Percentiles rank a stretch among this genome's conserved stretches.
phyloP scores from a whole-genome alignment of 805 yeast genomes.

The Pichia cabralensis region DNA sequence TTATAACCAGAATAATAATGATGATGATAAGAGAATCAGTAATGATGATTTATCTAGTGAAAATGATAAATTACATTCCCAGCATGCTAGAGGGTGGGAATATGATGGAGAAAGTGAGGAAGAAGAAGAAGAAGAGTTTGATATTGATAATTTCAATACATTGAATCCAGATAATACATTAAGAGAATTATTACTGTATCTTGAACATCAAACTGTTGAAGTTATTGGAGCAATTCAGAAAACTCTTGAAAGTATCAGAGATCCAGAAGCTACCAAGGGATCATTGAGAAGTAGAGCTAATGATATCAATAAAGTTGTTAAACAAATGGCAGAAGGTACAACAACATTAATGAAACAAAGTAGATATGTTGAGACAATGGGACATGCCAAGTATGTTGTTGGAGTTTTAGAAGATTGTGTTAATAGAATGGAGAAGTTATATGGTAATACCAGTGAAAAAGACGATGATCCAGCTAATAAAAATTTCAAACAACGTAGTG shows the following conservation, averaged over 20 bases:
- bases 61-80: no score
- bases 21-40: slow-evolving; percentile 6
- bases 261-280: slow-evolving; percentile 67
- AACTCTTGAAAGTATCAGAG: slow-evolving; percentile 64
- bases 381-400: slow-evolving; percentile 88
- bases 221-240: slow-evolving; percentile 86
- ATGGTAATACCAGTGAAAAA: slow-evolving; percentile 31
- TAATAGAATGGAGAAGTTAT: slow-evolving; percentile 68
- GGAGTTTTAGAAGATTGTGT: slow-evolving; percentile 78
- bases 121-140: slow-evolving; percentile 32
- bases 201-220: slow-evolving; percentile 89
- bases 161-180: slow-evolving; percentile 84
- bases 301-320: slow-evolving; percentile 70
- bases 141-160: slow-evolving; percentile 67
- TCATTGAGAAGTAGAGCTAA: slow-evolving; percentile 60
- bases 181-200: slow-evolving; percentile 69
- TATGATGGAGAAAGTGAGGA: slow-evolving; percentile 10
- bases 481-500: slow-evolving; percentile 84
- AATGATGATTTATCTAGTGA: slow-evolving; percentile 42
- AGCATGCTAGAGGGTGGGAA: slow-evolving; percentile 35
- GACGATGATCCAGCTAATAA: slow-evolving; percentile 72
- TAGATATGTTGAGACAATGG: slow-evolving; percentile 72
- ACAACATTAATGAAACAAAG: slow-evolving; percentile 81
- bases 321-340: slow-evolving; percentile 86
- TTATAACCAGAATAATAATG: no score